These are phyloP conservation scores for Cystofilobasidium capitatum DNA, from an alignment of 768 basidiomycete genomes.

Conservation along the genomic window DNA sequence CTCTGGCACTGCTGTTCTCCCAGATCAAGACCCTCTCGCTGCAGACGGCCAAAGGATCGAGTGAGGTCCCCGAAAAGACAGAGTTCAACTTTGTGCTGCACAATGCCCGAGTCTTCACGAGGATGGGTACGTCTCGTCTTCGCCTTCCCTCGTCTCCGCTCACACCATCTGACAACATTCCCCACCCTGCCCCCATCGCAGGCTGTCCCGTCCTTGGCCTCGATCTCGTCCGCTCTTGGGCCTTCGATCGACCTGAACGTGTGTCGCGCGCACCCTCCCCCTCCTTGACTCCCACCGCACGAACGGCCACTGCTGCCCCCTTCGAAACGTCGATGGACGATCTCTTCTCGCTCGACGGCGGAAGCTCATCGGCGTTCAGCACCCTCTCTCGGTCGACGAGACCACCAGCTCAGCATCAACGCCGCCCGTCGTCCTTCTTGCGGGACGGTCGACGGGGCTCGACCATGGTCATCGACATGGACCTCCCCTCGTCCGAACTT, in stretches of 20 bases:
- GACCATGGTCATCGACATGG: slow-evolving; percentile 84
- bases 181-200: slow-evolving; percentile 34
- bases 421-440: slow-evolving; percentile 36
- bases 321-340: background rate
- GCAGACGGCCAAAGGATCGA: slow-evolving; percentile 85
- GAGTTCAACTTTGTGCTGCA: slow-evolving; percentile 96
- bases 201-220: slow-evolving; percentile 90
- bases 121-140: slow-evolving; percentile 62
- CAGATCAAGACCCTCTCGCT: slow-evolving; percentile 81
- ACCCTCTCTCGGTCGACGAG: slow-evolving; percentile 1
- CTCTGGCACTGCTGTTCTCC: slow-evolving; percentile 78
- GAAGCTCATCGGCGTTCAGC: slow-evolving; percentile 20
- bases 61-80: slow-evolving; percentile 71
- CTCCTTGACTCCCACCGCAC: background rate
- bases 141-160: background rate
- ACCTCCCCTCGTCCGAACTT: slow-evolving; percentile 54
- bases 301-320: background rate
- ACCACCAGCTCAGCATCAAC: background rate
- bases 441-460: slow-evolving; percentile 50
- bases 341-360: slow-evolving; percentile 3
- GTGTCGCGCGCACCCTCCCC: background rate
- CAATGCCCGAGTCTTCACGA: slow-evolving; percentile 81
- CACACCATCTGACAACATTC: background rate
- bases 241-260: slow-evolving; percentile 61
- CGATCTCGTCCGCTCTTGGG: slow-evolving; percentile 81